Base-by-base conservation (phyloP, 805 yeast genomes). In the Cyberlindnera meyerae region DNA sequence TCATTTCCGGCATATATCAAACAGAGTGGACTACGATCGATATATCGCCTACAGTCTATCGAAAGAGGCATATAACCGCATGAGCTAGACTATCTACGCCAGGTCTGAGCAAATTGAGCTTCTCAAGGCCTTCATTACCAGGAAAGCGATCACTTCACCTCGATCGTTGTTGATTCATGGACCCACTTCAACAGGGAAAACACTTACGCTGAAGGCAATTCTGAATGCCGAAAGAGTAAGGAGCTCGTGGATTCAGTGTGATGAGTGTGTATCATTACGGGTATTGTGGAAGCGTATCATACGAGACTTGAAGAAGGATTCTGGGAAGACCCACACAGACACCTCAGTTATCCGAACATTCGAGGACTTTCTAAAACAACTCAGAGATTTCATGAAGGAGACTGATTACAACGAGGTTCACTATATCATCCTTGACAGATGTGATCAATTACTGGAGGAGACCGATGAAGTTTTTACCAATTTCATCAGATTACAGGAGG, bases 251-350 rank as follows among this genome's bases (percentile, higher is more conserved):
- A 37, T 54, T 12, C 33, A 44, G 8, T 50, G 56, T 27, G 57
- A 53, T 28, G 54, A 54, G 25, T 54, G 59, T 34, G 42, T 53
- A 2, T 43, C 53, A 1, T n/a, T 44, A 4, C 52, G 45, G 38
- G 40, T 51, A 6, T 20, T 54, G n/a, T 47, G 51, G 45, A 51
- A 46, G 31, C 44, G 45, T 24, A 34, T 48, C 16, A 27, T 45
- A 1, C 42, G 31, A 15, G 27, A 36, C 3, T n/a, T 45, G 12
- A 24, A 36, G 29, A 11, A 39, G 8, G 52, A 44, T 12, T 37
- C 47, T 5, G 51, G 44, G 2, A n/a, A 18, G 11, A 20, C 35
- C 3, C 12, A 4, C 12, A 41, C 31, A n/a, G 48, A 47, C 17
- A 26, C 48, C 3, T 14, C 18, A 11, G 43, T 40, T 4, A 35